phyloP scores from a whole-genome alignment of 495 filamentous ascomycete genomes.

The Hypoxylon intermedium region DNA sequence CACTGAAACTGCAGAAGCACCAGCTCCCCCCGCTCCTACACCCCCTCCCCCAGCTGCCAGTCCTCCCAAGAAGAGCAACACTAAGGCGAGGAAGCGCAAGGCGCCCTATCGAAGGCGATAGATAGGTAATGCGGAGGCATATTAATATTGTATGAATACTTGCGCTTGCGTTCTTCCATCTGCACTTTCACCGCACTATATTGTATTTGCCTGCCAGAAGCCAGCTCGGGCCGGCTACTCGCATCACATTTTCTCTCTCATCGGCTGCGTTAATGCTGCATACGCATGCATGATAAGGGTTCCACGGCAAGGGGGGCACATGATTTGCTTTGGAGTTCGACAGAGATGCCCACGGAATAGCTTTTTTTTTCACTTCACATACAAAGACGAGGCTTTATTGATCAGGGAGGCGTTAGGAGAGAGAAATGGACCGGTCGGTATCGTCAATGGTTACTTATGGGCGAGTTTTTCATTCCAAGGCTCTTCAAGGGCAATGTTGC shows the following conservation, averaged over 20 bases:
- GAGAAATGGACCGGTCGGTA: no score
- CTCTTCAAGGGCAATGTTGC: no score
- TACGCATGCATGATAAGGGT: neutral
- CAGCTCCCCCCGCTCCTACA: neutral
- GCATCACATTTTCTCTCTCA: conserved; percentile 4
- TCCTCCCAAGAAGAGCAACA: conserved; percentile 40
- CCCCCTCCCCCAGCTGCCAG: neutral
- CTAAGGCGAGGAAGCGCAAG: conserved; percentile 44
- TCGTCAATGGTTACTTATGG: no score
- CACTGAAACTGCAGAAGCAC: conserved; percentile 29
- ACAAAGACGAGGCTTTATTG: no score
- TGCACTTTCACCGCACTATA: conserved; percentile 22
- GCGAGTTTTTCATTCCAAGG: no score
- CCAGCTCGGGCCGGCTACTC: conserved; percentile 25
- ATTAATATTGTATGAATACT: conserved; percentile 26
- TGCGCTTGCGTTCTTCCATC: conserved; percentile 9
- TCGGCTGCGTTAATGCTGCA: neutral
- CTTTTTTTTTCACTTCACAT: neutral
- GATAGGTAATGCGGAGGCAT: conserved; percentile 3
- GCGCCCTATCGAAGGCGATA: conserved; percentile 40
- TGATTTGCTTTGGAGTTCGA: conserved; percentile 10
- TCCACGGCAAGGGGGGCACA: neutral
- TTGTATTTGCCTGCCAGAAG: conserved; percentile 29
- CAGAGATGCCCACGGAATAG: neutral
- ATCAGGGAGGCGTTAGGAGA: conserved; percentile 5